A percentile compares a stretch with the other conserved stretches of the same genome.
These are phyloP conservation scores for Trypanosoma melophagium DNA, from an alignment of 208 protist genomes.

Conservation along the genomic window DNA sequence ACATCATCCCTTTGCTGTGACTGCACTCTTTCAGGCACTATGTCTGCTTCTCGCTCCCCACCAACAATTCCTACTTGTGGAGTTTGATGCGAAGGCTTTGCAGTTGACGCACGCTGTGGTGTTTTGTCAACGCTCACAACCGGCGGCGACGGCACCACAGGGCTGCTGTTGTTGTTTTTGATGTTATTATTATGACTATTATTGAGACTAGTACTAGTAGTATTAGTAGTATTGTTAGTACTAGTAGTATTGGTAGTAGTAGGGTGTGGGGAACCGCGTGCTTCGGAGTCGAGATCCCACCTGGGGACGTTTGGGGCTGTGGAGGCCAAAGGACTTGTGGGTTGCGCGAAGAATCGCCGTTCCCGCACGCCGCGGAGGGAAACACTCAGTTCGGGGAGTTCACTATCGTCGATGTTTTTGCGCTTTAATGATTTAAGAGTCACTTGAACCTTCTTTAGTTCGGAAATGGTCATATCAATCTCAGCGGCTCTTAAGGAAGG, in stretches of 20 bases:
- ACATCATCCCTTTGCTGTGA: too few species aligned
- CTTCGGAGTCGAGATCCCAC: too few species aligned
- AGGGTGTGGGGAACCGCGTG: too few species aligned
- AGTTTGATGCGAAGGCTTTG: neutral
- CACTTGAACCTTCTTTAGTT: conserved; percentile 52
- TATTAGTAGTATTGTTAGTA: too few species aligned
- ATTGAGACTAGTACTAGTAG: too few species aligned
- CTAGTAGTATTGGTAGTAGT: too few species aligned
- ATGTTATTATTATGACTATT: too few species aligned
- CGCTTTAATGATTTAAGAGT: conserved; percentile 80
- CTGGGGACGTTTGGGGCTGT: conserved; percentile 30
- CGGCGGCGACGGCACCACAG: neutral
- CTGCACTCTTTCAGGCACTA: too few species aligned
- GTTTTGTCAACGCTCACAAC: neutral
- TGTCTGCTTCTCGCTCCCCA: too few species aligned
- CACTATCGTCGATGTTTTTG: conserved; percentile 64
- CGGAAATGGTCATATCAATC: conserved; percentile 32
- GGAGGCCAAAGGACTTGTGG: conserved; percentile 26
- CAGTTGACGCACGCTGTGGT: neutral
- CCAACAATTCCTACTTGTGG: too few species aligned
- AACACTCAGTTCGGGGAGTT: conserved; percentile 58
- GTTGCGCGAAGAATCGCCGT: conserved; percentile 20
- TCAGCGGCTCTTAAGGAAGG: conserved; percentile 4
- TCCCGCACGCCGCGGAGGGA: conserved; percentile 30
- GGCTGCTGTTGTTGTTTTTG: neutral